Evolutionary conservation across 768 basidiomycete genomes (phyloP), one percentile per base, ranked within the genome.

Genomic region (Hysterangium stoloniferum): DNA sequence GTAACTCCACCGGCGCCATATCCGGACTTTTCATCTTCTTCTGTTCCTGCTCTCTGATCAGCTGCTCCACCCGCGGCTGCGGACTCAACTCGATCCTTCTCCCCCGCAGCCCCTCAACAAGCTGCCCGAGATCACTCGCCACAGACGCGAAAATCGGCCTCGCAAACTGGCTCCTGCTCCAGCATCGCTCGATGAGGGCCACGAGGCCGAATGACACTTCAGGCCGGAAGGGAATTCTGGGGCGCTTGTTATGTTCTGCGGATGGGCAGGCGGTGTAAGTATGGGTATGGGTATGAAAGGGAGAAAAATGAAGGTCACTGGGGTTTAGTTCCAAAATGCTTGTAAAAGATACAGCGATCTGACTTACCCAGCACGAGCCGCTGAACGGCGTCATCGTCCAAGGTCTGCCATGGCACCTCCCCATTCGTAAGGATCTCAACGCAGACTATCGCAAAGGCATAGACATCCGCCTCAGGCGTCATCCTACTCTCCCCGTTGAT

Each of bases 381-480:
- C 25, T 68, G 68, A 24, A 84, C 76, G 1, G 69, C 64, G 5
- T 71, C 68, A 47, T 83, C 79, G 43, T 77, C 72, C 53, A 71
- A 61, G 11, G 66, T 59, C 3, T 68, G 63, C 79, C 80, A 84
- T 1, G 83, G 80, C 45, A 82, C 62, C 48, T 75, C 71, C 4
- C 82, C 83, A 66, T 79, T 76, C 0, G 74, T 71, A 24, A 84
- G 63, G 46, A 84, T 75, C 48, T 85, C 83, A 6, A 79, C 65
- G 50, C 81, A 84, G 36, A 71, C 70, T 48, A 87, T 79, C 0
- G 79, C 78, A 58, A 76, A 89, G 1, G 84, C 75, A 47, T 84
- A 89, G 4, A 86, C 75, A 58, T 87, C 85, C 43, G 73, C 74
- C 29, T 76, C 72, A 2, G 68, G 62, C 0, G 80, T 85, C 37